These are phyloP conservation scores for Cinnamomum chago DNA, from an alignment of 164 flowering plant genomes.

Conservation along the genomic window DNA sequence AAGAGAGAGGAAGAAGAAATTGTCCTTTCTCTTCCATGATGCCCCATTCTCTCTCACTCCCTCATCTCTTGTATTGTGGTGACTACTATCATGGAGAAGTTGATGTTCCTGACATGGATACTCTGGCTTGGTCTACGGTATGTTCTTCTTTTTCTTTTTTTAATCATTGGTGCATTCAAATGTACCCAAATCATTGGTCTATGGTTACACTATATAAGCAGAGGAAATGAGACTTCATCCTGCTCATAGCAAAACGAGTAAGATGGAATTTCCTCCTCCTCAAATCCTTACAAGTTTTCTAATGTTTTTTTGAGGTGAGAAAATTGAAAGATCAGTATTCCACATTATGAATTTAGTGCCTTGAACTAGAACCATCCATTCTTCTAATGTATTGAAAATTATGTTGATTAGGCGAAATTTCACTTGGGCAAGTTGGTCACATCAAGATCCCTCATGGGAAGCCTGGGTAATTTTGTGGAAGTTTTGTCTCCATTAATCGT, in stretches of 20 bases:
- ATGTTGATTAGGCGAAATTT: not conserved
- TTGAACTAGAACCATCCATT: not conserved
- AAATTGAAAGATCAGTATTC: not conserved
- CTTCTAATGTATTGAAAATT: not conserved
- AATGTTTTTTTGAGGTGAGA: not conserved
- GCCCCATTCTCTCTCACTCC: no score
- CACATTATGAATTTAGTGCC: not conserved
- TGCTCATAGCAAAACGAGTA: not conserved
- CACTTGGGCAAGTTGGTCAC: not conserved
- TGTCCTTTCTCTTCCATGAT: no score
- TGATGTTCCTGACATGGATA: constrained; percentile 61
- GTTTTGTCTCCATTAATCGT: no score
- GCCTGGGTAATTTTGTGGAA: no score
- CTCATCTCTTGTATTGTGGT: constrained; percentile 62
- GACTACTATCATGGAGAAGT: constrained; percentile 76
- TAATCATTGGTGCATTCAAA: no score
- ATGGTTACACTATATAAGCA: not conserved
- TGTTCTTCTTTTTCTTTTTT: not conserved
- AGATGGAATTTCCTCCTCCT: not conserved
- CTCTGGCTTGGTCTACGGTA: constrained; percentile 81
- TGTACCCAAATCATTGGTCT: no score
- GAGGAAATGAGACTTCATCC: not conserved
- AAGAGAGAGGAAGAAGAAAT: no score
- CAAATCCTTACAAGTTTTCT: no score
- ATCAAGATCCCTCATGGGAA: no score